These are phyloP conservation scores for Hygrophorus pudorinus DNA, from an alignment of 768 basidiomycete species.

Conservation along the genomic window DNA sequence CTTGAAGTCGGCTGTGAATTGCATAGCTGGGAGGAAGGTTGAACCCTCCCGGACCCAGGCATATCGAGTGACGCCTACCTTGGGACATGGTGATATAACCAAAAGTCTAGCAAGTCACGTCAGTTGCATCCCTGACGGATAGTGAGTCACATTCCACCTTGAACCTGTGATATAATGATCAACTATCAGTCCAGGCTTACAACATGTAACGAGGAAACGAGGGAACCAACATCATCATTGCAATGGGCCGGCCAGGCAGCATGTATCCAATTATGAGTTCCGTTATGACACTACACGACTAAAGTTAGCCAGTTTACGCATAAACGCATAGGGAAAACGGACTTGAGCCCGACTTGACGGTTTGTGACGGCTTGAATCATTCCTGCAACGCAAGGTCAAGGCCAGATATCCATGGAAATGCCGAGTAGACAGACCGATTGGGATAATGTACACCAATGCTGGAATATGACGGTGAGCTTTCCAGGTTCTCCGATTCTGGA, in stretches of 20 bases:
- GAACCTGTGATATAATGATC: conserved; percentile 20
- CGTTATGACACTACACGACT: conserved; percentile 48
- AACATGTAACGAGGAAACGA: neutral
- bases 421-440: conserved; percentile 28
- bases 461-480: neutral
- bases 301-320: conserved; percentile 37
- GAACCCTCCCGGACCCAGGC: too few relatives aligned
- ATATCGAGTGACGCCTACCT: neutral
- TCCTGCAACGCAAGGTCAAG: conserved; percentile 11
- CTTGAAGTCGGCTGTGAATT: conserved; percentile 70
- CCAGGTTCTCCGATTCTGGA: neutral
- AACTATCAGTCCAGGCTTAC: too few relatives aligned
- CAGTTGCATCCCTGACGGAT: too few relatives aligned
- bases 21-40: conserved; percentile 28
- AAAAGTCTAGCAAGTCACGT: conserved; percentile 41
- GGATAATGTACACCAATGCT: conserved; percentile 62
- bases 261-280: conserved; percentile 76
- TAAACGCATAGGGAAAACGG: conserved; percentile 47
- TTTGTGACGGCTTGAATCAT: conserved; percentile 68
- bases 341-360: conserved; percentile 26
- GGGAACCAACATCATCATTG: conserved; percentile 63
- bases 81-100: conserved; percentile 18
- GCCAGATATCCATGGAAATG: neutral
- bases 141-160: conserved; percentile 17
- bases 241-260: conserved; percentile 67